Evolutionary conservation across 345 rosid genomes (phyloP).

Genomic region (Pistacia integerrima): DNA sequence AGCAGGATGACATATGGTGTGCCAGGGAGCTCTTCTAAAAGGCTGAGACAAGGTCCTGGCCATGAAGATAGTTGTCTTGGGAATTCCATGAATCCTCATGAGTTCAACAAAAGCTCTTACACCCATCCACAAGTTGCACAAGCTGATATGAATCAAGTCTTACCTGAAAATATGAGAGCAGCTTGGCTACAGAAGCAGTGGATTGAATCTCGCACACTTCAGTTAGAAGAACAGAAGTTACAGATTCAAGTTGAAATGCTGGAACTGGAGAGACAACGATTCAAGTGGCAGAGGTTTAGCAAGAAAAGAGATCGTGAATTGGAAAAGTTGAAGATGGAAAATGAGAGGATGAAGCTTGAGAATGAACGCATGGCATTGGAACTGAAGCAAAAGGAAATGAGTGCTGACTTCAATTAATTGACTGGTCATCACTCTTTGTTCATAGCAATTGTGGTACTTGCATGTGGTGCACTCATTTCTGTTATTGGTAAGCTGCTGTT

Average conservation of each 20-base stretch:
- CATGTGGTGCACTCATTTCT: conserved; percentile 15
- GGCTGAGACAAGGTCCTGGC: conserved; percentile 53
- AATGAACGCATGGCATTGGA: conserved; percentile 76
- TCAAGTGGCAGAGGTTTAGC: conserved; percentile 86
- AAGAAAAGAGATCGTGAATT: conserved; percentile 76
- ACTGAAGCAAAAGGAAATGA: conserved; percentile 57
- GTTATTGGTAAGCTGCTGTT: conserved; percentile 34
- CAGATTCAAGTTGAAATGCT: conserved; percentile 73
- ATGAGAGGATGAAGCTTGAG: conserved; percentile 90
- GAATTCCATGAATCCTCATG: conserved; percentile 41
- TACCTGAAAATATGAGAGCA: conserved; percentile 49
- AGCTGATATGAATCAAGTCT: conserved; percentile 53
- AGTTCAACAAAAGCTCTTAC: conserved; percentile 38
- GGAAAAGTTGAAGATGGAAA: conserved; percentile 74
- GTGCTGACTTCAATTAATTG: conserved; percentile 30
- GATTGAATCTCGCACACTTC: conserved; percentile 66
- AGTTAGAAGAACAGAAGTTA: conserved; percentile 78
- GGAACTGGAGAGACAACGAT: conserved; percentile 81
- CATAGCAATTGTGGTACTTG: conserved; percentile 7
- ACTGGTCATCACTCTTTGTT: conserved; percentile 11
- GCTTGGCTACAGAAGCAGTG: conserved; percentile 63
- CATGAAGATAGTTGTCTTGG: conserved; percentile 54
- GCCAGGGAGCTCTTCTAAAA: conserved; percentile 55
- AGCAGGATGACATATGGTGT: conserved; percentile 41
- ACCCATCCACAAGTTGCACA: conserved; percentile 41